Base-by-base conservation (phyloP, 306 rosid genomes). In the Prunus mongolica region DNA sequence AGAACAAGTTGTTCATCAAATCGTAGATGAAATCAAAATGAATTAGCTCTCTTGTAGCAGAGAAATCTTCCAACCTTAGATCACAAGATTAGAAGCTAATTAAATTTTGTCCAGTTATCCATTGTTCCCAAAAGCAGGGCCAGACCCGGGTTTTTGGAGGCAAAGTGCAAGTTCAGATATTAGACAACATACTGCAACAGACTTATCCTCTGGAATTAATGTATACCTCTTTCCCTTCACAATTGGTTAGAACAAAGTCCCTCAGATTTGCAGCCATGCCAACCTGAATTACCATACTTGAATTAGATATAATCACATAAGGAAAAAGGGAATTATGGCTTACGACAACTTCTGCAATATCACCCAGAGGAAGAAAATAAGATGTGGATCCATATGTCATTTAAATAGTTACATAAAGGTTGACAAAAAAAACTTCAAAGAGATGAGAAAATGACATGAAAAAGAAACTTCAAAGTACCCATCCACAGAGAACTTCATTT, bases 191-290 rank as follows among this genome's bases (percentile, higher is more conserved):
- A 68, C 71, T 72, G 65, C 73, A 64, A 57, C 74, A 65, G 12
- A 57, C 14, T 47, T 66, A 34, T 20, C 60, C 61, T 60, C 14
- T 62, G 60, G 32, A 61, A 57, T 69, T 46, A 57, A 75, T 12
- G 55, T 47, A 84, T 86, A 87, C 98, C 98, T 90, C 96, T 72
- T 90, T 79, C 75, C 98, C 96, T 57, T 85, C 82, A 83, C 74
- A 86, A 84, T 90, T 79, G 49, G 96, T 92, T 57, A 90, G 85
- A 79, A 90, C 89, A 85, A 85, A 90, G 78, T 92, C 93, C 76
- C 81, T 81, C 87, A 92, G 83, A 82, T 95, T 95, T 76, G 96
- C 97, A 80, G 98, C 98, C 96, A 95, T 90, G 62, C 92, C 97
- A 64, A 90, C 90, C 98, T 94, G 84, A 46, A 80, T 38, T 44